Evolutionary conservation across 192 early-diverging fungal species (phyloP), one percentile per base, ranked within the genome.

Genomic region (Funneliformis geosporum): DNA sequence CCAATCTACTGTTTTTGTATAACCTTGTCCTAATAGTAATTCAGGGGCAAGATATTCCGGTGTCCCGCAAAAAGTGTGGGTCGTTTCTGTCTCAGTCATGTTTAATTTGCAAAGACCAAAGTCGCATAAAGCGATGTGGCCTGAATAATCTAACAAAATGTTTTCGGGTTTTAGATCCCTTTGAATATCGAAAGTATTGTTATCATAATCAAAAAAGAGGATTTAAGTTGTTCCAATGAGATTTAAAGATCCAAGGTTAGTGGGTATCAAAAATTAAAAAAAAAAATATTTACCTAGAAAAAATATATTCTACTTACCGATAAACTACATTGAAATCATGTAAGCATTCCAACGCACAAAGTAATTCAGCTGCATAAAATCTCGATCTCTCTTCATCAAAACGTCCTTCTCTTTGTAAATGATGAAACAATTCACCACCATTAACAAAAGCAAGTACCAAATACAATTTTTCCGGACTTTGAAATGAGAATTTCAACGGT

Each of bases 31-130:
- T 50, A 92, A 87, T 11, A 99, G 84, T 25, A 99, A 83, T 88
- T 99, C 97, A 11, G 93, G 95, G 0, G 97, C 95, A 65, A 99
- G 92, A 83, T 98, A 99, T 82, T 99, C 98, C n/a, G 97, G 97
- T 11, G 98, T 99, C 11, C 98, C 98, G 84, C 97, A 98, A 77
- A 98, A 97, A 0, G 97, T 97, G 83, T 93, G 91, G 39, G 98
- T 98, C 3, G 92, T 95, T 75, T 94, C 95, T 65, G 94, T 93
- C 82, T 96, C 96, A 42, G 91, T 93, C 93, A 97, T 98, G 82
- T 96, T 95, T 59, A 96, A 86, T 83, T 97, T 96, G 87, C 93
- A 92, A 1, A 93, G 84, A 50, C 92, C 92, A 79, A 93, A 93
- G 73, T 93, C 92, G 4, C 92, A 88, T 28, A 93, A 79, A 82